Conservation (phyloP, 129 eudicot species). For the Pulicaria dysenterica region DNA sequence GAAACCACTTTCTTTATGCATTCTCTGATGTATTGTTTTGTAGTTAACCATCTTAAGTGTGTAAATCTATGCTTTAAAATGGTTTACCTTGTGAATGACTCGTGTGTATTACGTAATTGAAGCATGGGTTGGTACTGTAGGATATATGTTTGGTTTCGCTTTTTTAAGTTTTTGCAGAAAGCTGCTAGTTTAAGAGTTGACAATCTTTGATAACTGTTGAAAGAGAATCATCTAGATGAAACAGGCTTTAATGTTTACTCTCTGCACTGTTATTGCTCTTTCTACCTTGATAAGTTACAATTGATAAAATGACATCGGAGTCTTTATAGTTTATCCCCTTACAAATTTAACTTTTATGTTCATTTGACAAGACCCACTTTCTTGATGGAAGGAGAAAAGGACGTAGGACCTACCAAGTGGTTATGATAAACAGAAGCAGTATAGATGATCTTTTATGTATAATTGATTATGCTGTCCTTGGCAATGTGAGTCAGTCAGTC, state of each 20-base stretch:
- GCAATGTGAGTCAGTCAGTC: neutral
- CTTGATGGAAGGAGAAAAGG: constrained; percentile 8
- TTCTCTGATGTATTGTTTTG: neutral
- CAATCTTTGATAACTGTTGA: neutral
- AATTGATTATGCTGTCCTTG: neutral
- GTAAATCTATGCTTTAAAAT: constrained; percentile 7
- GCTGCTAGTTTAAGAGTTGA: neutral
- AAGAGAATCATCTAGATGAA: neutral
- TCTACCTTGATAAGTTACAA: neutral
- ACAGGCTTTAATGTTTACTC: neutral
- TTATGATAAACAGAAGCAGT: too few species aligned
- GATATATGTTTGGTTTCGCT: too few species aligned
- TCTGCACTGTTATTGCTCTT: neutral
- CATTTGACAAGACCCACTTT: neutral
- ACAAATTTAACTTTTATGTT: neutral
- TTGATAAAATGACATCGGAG: constrained; percentile 8
- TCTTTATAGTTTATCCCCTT: too few species aligned
- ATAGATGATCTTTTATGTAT: too few species aligned
- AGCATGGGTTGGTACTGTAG: neutral
- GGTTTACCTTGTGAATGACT: neutral
- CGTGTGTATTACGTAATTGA: neutral
- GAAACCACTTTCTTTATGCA: neutral
- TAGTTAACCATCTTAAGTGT: neutral
- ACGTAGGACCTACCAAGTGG: neutral
- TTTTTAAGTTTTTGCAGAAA: too few species aligned